Base-by-base conservation (phyloP, 441 rosid species). In the Euphorbia schlechtendalii region DNA sequence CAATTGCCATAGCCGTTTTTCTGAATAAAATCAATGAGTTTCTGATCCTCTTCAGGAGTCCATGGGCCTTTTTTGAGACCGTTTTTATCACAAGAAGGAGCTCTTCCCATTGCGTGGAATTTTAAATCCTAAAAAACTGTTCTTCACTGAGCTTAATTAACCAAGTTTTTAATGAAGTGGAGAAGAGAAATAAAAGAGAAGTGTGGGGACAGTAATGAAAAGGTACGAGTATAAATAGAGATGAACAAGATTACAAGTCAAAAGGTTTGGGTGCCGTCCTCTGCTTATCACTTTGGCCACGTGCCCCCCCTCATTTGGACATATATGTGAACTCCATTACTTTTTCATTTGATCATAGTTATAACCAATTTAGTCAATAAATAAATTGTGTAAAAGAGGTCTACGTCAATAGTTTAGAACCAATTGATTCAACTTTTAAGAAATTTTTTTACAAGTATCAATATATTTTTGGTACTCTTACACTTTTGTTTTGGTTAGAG, bases 181-280 rank as follows among this genome's bases (percentile, higher is more conserved):
- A 27, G 30, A 27, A 27, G 30, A 27, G 30, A 9, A 8, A 36
- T 2, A 36, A 36, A 36, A 2, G 40, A 36, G 56, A 49, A 8
- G n/a, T n/a, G 12, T 56, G 75, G 66, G 74, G 84, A 79, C 78
- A 66, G 76, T 71, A 77, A 62, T 36, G 69, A 60, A 30, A 61
- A n/a, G 59, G 61, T 57, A 22, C 77, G 22, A 20, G 75, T 80
- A 78, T 87, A 79, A 69, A 89, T 84, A 87, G 65, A 32, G 52
- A 21, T 30, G 30, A 53, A 41, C 64, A 59, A 65, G 18, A 71
- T 64, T 60, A 57, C 0, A 83, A 80, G 86, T 83, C 89, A 84
- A 84, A 74, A 55, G 63, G 82, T 81, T 87, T 85, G 84, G 96
- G 96, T 85, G 83, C 96, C 95, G 92, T 81, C 94, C 96, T 69